phyloP scores from a whole-genome alignment of 495 filamentous ascomycete species.

The Daldinia loculata region DNA sequence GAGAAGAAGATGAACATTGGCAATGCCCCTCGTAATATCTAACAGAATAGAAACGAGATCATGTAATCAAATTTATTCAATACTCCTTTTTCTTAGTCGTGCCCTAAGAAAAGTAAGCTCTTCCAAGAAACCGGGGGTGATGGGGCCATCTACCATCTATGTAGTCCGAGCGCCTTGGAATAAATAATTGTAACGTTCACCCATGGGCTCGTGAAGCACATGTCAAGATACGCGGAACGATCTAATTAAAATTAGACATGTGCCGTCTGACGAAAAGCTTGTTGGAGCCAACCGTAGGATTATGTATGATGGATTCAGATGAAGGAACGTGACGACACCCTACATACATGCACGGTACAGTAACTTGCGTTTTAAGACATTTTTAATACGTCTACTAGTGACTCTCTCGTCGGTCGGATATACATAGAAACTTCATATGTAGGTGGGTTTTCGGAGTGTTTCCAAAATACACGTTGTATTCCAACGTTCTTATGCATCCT shows the following conservation, averaged over 20 bases:
- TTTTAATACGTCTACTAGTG: neutral
- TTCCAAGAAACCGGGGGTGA: slow-evolving; percentile 24
- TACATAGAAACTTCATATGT: neutral
- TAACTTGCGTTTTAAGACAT: neutral
- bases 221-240: slow-evolving; percentile 18
- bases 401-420: neutral
- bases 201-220: slow-evolving; percentile 8
- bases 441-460: neutral
- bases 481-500: neutral
- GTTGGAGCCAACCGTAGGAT: slow-evolving; percentile 32
- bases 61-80: neutral
- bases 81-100: slow-evolving; percentile 8
- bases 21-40: slow-evolving; percentile 2
- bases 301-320: slow-evolving; percentile 15
- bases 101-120: slow-evolving; percentile 31
- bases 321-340: slow-evolving; percentile 31
- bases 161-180: slow-evolving; percentile 22
- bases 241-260: slow-evolving; percentile 34
- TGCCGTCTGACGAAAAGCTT: slow-evolving; percentile 13
- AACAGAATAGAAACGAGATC: slow-evolving; percentile 6
- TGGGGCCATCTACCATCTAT: slow-evolving; percentile 20
- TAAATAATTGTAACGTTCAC: slow-evolving; percentile 2
- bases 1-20: slow-evolving; percentile 11
- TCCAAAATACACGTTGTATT: too few species aligned
- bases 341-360: neutral